Percentiles rank a stretch among this genome's conserved stretches.
These are phyloP conservation scores for Sclerotinia minor DNA, from an alignment of 2,329 filamentous ascomycete genomes.

Conservation along the genomic window DNA sequence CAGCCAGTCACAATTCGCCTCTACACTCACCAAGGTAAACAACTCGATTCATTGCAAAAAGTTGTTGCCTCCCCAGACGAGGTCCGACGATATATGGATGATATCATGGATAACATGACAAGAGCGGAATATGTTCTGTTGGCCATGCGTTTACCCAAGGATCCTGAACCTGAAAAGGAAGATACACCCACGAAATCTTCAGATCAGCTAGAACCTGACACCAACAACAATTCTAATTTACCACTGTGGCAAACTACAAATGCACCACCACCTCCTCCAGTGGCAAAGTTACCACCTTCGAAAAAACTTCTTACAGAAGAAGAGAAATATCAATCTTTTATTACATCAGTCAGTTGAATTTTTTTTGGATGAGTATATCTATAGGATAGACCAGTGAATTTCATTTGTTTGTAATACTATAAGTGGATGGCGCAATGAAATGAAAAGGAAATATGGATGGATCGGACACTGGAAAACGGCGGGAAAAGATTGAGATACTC, in stretches of 20 bases:
- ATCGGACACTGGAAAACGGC: constrained; percentile 10
- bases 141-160: constrained; percentile 63
- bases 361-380: not conserved
- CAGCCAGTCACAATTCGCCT: constrained; percentile 70
- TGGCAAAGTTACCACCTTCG: constrained; percentile 28
- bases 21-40: constrained; percentile 53
- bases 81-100: constrained; percentile 66
- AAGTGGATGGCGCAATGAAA: constrained; percentile 5
- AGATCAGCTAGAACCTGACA: constrained; percentile 4
- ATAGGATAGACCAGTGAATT: not conserved
- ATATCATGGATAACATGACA: constrained; percentile 68
- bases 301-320: constrained; percentile 45
- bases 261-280: constrained; percentile 27
- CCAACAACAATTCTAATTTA: constrained; percentile 26
- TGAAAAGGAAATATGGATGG: constrained; percentile 10
- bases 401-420: constrained; percentile 17
- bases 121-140: constrained; percentile 66
- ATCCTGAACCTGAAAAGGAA: constrained; percentile 29
- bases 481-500: constrained; percentile 11
- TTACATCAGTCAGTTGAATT: constrained; percentile 36
- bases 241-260: constrained; percentile 37
- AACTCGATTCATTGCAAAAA: constrained; percentile 60
- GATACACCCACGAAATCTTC: constrained; percentile 18
- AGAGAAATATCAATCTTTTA: constrained; percentile 51
- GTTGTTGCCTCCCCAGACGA: constrained; percentile 64